A percentile compares a stretch with the other conserved stretches of the same genome.
These are phyloP conservation scores for Pseudogymnoascus pannorum DNA, from an alignment of 2,329 filamentous ascomycete species.

Conservation along the genomic window DNA sequence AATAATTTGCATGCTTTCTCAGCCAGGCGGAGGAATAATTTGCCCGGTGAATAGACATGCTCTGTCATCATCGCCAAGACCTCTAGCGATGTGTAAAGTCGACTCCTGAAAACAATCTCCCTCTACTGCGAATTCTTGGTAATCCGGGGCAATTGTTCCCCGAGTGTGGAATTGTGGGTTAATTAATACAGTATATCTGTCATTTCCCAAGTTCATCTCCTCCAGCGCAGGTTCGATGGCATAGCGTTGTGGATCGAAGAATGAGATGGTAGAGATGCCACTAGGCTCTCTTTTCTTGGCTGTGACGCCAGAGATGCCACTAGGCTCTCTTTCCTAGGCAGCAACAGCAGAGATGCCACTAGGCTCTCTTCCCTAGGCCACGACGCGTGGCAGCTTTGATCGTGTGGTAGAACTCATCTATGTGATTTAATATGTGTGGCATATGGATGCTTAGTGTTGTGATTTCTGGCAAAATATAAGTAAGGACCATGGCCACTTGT, in stretches of 20 bases:
- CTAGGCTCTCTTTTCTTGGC: background rate
- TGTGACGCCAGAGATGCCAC: no score
- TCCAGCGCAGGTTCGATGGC: background rate
- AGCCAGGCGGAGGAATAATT: background rate
- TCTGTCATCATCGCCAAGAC: background rate
- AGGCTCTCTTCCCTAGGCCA: no score
- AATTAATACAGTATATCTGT: background rate
- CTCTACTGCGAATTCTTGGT: no score
- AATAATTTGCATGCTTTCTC: background rate
- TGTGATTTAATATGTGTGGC: background rate
- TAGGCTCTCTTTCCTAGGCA: no score
- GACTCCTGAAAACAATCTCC: no score
- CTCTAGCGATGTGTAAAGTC: background rate
- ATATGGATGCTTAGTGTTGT: background rate
- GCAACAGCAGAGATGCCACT: no score
- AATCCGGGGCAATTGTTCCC: background rate
- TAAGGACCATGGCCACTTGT: background rate
- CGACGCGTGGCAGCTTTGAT: background rate
- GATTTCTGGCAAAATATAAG: background rate
- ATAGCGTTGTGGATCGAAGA: background rate
- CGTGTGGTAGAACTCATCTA: background rate
- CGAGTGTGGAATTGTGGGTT: background rate
- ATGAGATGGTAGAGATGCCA: background rate
- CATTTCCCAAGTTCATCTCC: background rate
- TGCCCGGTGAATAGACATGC: background rate